Evolutionary conservation across 1,284 basidiomycete genomes (phyloP).

Genomic region (Agaricales sp.): DNA sequence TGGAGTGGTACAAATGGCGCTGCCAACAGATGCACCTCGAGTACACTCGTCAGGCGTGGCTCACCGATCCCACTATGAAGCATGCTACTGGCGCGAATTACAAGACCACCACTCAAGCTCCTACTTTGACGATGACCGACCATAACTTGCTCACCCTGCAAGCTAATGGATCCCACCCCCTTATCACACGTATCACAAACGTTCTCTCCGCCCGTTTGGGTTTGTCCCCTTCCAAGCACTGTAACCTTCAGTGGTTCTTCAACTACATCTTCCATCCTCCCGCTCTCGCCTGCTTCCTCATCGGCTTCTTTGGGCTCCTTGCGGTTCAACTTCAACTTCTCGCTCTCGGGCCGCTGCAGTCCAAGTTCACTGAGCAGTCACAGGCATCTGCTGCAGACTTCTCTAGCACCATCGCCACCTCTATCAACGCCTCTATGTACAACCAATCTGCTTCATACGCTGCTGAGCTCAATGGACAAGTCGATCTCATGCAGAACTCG

Average conservation of each 20-base stretch:
- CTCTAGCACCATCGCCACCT: conserved; percentile 58
- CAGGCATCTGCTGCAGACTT: conserved; percentile 55
- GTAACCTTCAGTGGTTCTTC: conserved; percentile 70
- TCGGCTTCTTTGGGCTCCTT: conserved; percentile 84
- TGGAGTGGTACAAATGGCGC: conserved; percentile 79
- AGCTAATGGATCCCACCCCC: conserved; percentile 55
- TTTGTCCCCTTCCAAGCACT: conserved; percentile 49
- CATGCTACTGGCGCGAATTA: conserved; percentile 10
- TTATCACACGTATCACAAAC: conserved; percentile 57
- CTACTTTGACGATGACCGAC: conserved; percentile 51
- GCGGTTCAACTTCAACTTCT: conserved; percentile 81
- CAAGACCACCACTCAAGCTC: conserved; percentile 34
- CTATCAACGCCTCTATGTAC: conserved; percentile 73
- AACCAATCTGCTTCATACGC: conserved; percentile 76
- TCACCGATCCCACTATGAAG: conserved; percentile 51
- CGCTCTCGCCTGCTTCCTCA: conserved; percentile 80
- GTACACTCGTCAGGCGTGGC: conserved; percentile 66
- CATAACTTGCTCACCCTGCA: conserved; percentile 71
- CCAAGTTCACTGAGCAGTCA: conserved; percentile 51
- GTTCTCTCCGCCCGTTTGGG: conserved; percentile 36
- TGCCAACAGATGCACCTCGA: conserved; percentile 53
- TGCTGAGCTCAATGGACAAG: conserved; percentile 59
- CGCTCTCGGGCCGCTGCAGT: conserved; percentile 61
- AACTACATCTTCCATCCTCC: conserved; percentile 88
- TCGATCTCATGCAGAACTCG: conserved; percentile 57